phyloP scores from a whole-genome alignment of 208 protist species.

The Leishmania gerbilli region DNA sequence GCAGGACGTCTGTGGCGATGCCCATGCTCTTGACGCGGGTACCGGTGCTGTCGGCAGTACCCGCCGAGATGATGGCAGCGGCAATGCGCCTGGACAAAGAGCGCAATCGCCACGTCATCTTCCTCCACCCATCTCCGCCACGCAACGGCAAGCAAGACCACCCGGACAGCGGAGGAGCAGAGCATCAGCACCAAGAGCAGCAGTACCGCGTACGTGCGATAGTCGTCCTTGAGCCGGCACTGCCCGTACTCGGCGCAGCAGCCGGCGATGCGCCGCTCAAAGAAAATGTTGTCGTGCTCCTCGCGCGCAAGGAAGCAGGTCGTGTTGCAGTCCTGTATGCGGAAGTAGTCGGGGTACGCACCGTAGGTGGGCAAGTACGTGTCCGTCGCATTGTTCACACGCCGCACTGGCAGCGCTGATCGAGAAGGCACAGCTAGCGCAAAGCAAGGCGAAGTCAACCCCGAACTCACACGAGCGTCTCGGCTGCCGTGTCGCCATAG shows the following conservation, averaged over 20 bases:
- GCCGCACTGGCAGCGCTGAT: neutral
- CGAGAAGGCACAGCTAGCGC: neutral
- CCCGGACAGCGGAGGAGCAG: slow-evolving; percentile 34
- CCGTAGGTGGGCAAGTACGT: slow-evolving; percentile 45
- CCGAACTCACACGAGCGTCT: neutral
- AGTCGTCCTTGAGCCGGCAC: slow-evolving; percentile 53
- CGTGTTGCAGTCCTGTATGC: slow-evolving; percentile 33
- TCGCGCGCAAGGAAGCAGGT: slow-evolving; percentile 30
- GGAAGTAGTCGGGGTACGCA: slow-evolving; percentile 39
- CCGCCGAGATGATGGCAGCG: neutral
- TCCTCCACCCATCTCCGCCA: slow-evolving; percentile 26
- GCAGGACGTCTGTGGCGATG: neutral
- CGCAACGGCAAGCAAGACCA: slow-evolving; percentile 37
- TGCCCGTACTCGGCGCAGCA: slow-evolving; percentile 61
- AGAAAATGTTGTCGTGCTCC: neutral
- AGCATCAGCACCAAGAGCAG: slow-evolving; percentile 40
- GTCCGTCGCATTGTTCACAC: slow-evolving; percentile 32
- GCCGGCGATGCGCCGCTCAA: slow-evolving; percentile 22
- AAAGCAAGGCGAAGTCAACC: neutral
- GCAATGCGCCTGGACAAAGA: slow-evolving; percentile 17
- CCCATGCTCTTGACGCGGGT: neutral
- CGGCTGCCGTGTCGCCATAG: neutral
- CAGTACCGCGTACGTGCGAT: slow-evolving; percentile 47
- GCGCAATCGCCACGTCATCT: slow-evolving; percentile 38
- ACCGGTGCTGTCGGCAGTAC: neutral